Base-by-base conservation (phyloP, 2,329 filamentous ascomycete genomes). In the Ophiognomonia clavigignenti-juglandacearum region DNA sequence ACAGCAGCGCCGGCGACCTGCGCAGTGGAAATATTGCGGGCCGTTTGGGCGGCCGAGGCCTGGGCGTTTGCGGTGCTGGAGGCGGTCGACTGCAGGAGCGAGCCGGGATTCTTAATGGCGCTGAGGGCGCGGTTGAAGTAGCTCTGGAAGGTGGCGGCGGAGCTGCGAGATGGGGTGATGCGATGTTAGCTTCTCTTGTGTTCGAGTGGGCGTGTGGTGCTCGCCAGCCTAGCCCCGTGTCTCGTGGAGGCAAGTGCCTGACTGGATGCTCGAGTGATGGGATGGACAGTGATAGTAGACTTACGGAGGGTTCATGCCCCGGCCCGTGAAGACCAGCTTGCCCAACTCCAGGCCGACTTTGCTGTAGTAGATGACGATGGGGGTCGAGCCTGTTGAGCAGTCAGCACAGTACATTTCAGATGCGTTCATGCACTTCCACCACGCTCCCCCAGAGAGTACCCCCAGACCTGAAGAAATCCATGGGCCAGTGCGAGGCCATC, bases 301-400 rank as follows among this genome's bases (percentile, higher is more conserved):
- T 83, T 86, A 98, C 93, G 93, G 93, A 72, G 89, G 90, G 64
- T 78, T 75, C 90, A 98, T 96, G 74, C 86, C 88, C 72, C 92
- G 90, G 68, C 83, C 84, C 61, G 82, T 81, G 75, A 90, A 89
- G 57, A 97, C 82, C 58, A 96, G 78, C 79, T 88, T 95, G 65
- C 79, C 80, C 52, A 97, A 77, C 77, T 98, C 93, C 56, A 91
- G 73, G 60, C 78, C 86, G 64, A 97, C 92, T 68, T 83, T 87
- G 62, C 85, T 83, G 78, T 97, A 98, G 82, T 96, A 96, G 65
- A 95, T 65, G 55, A 90, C 85, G 53, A 84, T 83, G 59, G 93
- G 93, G 58, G 91, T 81, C 74, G 93, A 78, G 69, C 83, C 92
- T 96, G 64, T 39, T 37, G 16, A 48, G 16, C 26, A 26, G 22